Evolutionary conservation across 148 eudicot species (phyloP).

Genomic region (Bassia scoparia): DNA sequence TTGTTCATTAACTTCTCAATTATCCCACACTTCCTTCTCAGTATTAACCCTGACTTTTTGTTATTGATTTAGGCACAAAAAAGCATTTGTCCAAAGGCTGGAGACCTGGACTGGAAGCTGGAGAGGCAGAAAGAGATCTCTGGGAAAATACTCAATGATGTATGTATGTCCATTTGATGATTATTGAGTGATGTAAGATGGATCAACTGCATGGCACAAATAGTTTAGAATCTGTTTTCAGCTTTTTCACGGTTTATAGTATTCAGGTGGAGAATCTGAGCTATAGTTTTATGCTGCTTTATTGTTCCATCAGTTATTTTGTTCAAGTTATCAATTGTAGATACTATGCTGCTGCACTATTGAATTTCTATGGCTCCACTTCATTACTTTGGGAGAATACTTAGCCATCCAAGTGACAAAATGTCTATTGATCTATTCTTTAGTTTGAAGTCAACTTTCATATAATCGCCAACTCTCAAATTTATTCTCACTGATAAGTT

Average conservation of each 20-base stretch:
- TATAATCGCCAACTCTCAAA: background rate
- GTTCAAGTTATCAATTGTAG: background rate
- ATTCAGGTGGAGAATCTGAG: background rate
- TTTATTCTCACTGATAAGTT: background rate
- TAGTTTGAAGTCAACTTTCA: background rate
- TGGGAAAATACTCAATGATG: constrained; percentile 60
- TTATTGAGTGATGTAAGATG: background rate
- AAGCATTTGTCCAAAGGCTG: constrained; percentile 66
- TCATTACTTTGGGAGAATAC: background rate
- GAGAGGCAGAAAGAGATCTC: constrained; percentile 83
- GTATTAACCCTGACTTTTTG: background rate
- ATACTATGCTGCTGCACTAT: background rate
- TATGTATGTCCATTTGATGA: constrained; percentile 29
- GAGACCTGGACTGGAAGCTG: constrained; percentile 91
- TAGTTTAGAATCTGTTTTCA: background rate
- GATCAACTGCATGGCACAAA: background rate
- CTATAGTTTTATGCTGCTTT: background rate
- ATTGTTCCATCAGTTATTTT: background rate
- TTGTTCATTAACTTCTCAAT: background rate
- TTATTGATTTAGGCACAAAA: constrained; percentile 57
- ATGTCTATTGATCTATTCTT: background rate
- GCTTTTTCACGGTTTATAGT: too few species aligned
- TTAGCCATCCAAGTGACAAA: background rate
- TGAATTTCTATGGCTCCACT: background rate
- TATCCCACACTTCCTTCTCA: background rate